Conservation (phyloP, 2,329 filamentous ascomycete genomes). For the Fusarium sulawesiense region DNA sequence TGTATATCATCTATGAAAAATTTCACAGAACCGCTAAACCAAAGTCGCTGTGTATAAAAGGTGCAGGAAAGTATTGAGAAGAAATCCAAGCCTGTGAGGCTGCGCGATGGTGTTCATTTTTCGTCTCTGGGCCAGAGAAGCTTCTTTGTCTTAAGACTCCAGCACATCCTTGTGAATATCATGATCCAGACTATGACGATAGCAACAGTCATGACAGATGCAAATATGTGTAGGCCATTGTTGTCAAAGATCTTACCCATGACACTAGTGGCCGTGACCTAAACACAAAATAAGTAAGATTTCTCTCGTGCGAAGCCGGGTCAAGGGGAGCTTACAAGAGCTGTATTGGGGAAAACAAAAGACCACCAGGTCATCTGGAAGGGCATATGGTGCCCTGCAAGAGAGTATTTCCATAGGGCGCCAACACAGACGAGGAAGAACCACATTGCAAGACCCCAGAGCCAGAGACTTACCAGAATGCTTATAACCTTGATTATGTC, state of each 20-base stretch:
- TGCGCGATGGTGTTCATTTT: constrained; percentile 2
- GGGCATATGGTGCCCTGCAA: constrained; percentile 67
- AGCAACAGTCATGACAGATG: constrained; percentile 73
- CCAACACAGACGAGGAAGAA: constrained; percentile 86
- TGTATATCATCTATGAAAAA: background rate
- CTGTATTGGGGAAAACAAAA: constrained; percentile 85
- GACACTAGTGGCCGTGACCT: constrained; percentile 76
- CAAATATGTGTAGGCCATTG: constrained; percentile 71
- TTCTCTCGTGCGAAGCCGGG: background rate
- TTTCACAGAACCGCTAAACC: background rate
- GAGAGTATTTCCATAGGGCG: constrained; percentile 76
- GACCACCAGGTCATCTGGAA: constrained; percentile 91
- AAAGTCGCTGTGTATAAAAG: background rate
- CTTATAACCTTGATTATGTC: constrained; percentile 61
- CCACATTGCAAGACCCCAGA: constrained; percentile 86
- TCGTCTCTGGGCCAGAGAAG: constrained; percentile 80
- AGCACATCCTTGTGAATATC: constrained; percentile 77
- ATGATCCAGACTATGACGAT: constrained; percentile 75
- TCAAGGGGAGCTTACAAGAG: constrained; percentile 57
- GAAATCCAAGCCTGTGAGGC: background rate
- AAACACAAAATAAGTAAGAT: background rate
- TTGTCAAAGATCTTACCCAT: constrained; percentile 72
- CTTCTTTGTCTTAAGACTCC: constrained; percentile 72
- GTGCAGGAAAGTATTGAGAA: background rate
- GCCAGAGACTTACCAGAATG: constrained; percentile 77